Percentiles rank a stretch among this genome's conserved stretches.
These are phyloP conservation scores for Tetracladium setigerum DNA, from an alignment of 495 filamentous ascomycete species.

Conservation along the genomic window DNA sequence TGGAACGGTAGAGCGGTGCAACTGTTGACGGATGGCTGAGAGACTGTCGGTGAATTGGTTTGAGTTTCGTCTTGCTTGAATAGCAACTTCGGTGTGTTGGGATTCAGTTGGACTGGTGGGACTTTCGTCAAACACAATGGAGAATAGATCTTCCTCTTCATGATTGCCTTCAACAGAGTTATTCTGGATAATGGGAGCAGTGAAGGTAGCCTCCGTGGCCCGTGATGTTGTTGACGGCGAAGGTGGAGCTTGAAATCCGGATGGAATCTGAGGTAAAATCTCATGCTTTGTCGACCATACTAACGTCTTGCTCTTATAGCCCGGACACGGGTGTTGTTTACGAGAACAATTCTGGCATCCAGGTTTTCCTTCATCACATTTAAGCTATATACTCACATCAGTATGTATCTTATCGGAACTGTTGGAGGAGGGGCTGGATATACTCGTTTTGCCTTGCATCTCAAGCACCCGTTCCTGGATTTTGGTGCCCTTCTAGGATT, in stretches of 20 bases:
- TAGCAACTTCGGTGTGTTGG: too few species aligned
- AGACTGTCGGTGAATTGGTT: conserved; percentile 20
- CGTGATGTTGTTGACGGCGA: too few species aligned
- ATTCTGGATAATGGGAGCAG: too few species aligned
- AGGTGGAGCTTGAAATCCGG: too few species aligned
- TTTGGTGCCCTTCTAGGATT: conserved; percentile 20
- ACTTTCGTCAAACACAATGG: not conserved
- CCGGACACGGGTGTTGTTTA: conserved; percentile 41
- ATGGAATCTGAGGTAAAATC: conserved; percentile 7
- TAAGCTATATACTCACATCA: conserved; percentile 32
- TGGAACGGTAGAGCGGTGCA: conserved; percentile 23
- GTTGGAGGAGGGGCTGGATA: conserved; percentile 5
- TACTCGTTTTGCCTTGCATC: conserved; percentile 47
- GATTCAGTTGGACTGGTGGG: not conserved
- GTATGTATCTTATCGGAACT: conserved; percentile 2
- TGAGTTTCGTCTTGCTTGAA: conserved; percentile 14
- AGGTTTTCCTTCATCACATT: conserved; percentile 49
- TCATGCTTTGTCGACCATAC: conserved; percentile 50
- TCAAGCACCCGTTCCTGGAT: conserved; percentile 15
- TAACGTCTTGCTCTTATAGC: conserved; percentile 41
- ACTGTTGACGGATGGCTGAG: conserved; percentile 23
- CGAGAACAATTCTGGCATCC: conserved; percentile 44
- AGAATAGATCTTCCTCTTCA: not conserved
- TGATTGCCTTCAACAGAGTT: conserved; percentile 14
- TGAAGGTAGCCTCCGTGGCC: too few species aligned